A percentile compares a stretch with the other conserved stretches of the same genome.
phyloP scores from a whole-genome alignment of 78 protist genomes.

The Polysphondylium violaceum region DNA sequence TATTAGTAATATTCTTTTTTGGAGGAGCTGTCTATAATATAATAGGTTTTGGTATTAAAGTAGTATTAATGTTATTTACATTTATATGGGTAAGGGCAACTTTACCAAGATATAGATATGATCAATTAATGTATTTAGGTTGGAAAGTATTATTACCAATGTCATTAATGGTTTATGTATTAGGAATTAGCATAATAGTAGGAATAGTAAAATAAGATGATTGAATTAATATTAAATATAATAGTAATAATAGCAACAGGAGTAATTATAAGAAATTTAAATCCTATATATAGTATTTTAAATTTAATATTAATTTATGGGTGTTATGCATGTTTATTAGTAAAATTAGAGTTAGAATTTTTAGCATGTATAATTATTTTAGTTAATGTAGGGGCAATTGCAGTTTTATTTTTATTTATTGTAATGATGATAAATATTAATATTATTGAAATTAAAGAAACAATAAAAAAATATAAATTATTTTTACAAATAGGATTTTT shows the following conservation, averaged over 20 bases:
- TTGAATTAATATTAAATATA: constrained; percentile 3
- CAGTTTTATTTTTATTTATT: constrained; percentile 43
- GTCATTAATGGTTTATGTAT: not conserved
- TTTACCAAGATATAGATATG: constrained; percentile 21
- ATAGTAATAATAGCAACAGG: constrained; percentile 7
- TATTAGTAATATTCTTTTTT: constrained; percentile 10
- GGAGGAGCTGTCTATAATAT: not conserved
- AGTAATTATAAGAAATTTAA: constrained; percentile 4
- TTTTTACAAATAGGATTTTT: not conserved
- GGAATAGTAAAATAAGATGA: constrained; percentile 2
- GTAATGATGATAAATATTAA: constrained; percentile 43
- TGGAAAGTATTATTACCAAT: constrained; percentile 17
- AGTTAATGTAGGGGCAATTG: constrained; percentile 44
- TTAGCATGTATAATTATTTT: constrained; percentile 33
- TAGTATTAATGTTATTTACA: not conserved
- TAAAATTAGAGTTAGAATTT: constrained; percentile 28
- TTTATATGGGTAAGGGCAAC: constrained; percentile 18
- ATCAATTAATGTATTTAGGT: constrained; percentile 29
- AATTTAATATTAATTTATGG: constrained; percentile 25
- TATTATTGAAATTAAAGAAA: constrained; percentile 30
- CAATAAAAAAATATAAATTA: constrained; percentile 2
- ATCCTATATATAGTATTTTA: constrained; percentile 30
- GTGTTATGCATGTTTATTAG: constrained; percentile 13
- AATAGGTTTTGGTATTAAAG: not conserved
- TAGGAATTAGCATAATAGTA: not conserved